Evolutionary conservation across 805 yeast genomes (phyloP).

Genomic region (Metschnikowia vanudenii): DNA sequence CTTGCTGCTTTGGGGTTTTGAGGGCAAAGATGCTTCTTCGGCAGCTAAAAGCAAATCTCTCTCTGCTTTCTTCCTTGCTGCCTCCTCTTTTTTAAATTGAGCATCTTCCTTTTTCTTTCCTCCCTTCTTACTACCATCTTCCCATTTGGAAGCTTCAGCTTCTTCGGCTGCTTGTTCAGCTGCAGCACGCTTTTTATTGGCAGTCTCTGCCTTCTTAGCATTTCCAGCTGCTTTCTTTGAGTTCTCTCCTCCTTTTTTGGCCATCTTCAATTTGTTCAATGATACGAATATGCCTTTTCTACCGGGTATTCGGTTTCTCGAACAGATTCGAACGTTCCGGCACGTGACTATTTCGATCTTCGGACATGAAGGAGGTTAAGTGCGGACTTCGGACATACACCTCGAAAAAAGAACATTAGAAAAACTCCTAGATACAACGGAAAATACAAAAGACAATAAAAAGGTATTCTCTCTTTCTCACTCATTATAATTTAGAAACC

Average conservation of each 20-base stretch:
- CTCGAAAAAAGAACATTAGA: background rate
- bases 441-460: background rate
- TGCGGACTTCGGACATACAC: background rate
- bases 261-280: slow-evolving; percentile 16
- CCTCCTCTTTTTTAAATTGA: slow-evolving; percentile 70
- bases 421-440: background rate
- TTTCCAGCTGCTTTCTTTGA: slow-evolving; percentile 60
- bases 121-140: slow-evolving; percentile 65
- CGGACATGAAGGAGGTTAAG: slow-evolving; percentile 4
- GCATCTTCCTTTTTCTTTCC: slow-evolving; percentile 69
- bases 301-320: slow-evolving; percentile 15
- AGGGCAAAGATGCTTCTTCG: slow-evolving; percentile 63
- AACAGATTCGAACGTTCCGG: background rate
- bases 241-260: slow-evolving; percentile 42
- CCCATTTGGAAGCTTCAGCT: slow-evolving; percentile 66
- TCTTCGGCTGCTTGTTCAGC: slow-evolving; percentile 47
- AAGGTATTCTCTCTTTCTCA: background rate
- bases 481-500: slow-evolving; percentile 4
- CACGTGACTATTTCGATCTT: slow-evolving; percentile 13
- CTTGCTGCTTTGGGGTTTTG: slow-evolving; percentile 52
- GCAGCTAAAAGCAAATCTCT: slow-evolving; percentile 64
- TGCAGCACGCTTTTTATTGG: slow-evolving; percentile 54
- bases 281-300: background rate
- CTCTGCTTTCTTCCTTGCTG: slow-evolving; percentile 77
- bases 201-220: slow-evolving; percentile 65